These are phyloP conservation scores for Papiliotrema nemorosa DNA, from an alignment of 1,284 basidiomycete species.

Conservation along the genomic window DNA sequence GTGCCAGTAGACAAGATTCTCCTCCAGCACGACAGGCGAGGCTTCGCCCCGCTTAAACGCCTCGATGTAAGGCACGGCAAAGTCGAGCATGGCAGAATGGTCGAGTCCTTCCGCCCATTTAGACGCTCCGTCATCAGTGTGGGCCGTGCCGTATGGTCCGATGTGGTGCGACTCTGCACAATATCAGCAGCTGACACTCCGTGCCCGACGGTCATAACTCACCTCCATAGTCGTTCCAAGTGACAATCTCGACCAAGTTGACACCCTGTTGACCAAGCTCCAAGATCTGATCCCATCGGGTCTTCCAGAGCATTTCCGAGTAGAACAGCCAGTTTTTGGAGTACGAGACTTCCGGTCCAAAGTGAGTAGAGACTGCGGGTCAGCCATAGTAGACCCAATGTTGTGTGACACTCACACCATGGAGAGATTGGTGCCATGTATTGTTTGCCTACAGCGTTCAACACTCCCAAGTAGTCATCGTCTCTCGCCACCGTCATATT, in stretches of 20 bases:
- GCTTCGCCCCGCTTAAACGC: constrained; percentile 42
- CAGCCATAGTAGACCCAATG: neutral
- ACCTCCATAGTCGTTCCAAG: constrained; percentile 49
- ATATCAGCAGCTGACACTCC: neutral
- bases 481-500: constrained; percentile 33
- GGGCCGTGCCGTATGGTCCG: constrained; percentile 33
- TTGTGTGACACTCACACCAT: constrained; percentile 38
- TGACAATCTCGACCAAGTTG: constrained; percentile 46
- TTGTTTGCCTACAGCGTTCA: constrained; percentile 18
- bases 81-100: constrained; percentile 44
- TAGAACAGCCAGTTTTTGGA: constrained; percentile 49
- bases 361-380: constrained; percentile 45
- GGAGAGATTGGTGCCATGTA: constrained; percentile 49
- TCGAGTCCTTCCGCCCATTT: constrained; percentile 41
- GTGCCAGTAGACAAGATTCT: constrained; percentile 47
- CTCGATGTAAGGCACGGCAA: constrained; percentile 46
- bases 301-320: constrained; percentile 45
- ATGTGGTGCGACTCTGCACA: constrained; percentile 44
- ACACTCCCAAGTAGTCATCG: constrained; percentile 26
- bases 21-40: constrained; percentile 32
- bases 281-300: constrained; percentile 47
- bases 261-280: constrained; percentile 24
- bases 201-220: neutral
- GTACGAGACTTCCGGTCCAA: constrained; percentile 42
- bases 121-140: constrained; percentile 43